Evolutionary conservation across 2,329 filamentous ascomycete genomes (phyloP).

Genomic region (Thelonectria olida): DNA sequence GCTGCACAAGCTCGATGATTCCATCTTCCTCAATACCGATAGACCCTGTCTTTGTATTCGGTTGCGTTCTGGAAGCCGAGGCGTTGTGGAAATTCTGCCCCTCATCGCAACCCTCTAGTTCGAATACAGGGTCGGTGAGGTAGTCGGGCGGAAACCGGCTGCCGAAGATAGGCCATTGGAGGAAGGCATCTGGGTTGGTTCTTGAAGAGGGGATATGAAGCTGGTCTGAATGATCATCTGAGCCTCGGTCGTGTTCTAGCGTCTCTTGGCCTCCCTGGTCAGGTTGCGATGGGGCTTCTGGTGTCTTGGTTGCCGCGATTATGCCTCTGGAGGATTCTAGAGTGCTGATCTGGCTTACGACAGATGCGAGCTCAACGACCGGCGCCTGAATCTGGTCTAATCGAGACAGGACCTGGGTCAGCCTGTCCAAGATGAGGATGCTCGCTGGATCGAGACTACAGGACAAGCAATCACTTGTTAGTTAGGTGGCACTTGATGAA

Average conservation of each 20-base stretch:
- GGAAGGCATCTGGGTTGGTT: constrained; percentile 7
- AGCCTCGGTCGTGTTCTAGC: not conserved
- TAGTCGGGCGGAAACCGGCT: constrained; percentile 14
- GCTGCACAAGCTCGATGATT: constrained; percentile 34
- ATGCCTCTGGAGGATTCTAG: no score
- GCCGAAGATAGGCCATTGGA: constrained; percentile 20
- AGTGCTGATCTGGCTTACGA: no score
- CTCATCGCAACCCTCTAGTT: not conserved
- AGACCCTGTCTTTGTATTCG: not conserved
- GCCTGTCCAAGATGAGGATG: constrained; percentile 17
- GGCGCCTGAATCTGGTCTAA: constrained; percentile 1
- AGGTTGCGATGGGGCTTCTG: no score
- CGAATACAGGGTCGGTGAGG: constrained; percentile 16
- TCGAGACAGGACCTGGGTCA: constrained; percentile 17
- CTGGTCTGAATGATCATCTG: constrained; percentile 1
- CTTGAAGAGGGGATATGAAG: constrained; percentile 18
- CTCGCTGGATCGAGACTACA: constrained; percentile 22
- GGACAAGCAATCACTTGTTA: no score
- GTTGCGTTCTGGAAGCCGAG: no score
- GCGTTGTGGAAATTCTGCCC: not conserved
- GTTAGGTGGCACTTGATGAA: no score
- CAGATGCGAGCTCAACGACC: not conserved
- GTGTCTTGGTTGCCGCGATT: no score
- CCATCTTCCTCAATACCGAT: constrained; percentile 33
- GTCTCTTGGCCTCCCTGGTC: no score